Evolutionary conservation across 192 early-diverging fungal species (phyloP), one percentile per base, ranked within the genome.

Genomic region (Anaeromyces robustus): DNA sequence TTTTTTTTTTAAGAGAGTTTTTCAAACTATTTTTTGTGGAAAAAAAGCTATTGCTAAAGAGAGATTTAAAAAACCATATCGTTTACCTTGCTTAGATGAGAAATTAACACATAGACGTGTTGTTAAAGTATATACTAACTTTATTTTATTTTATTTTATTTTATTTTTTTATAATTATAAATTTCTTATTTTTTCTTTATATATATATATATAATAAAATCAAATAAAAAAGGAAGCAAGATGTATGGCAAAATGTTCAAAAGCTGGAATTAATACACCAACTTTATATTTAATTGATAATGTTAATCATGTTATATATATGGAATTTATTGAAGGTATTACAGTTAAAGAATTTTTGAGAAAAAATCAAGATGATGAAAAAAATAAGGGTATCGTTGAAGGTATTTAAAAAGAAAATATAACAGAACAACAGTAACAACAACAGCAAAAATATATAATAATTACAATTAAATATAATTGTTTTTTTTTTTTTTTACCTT

Each of bases 51-150:
- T 99, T 32, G 93, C 93, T 80, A 99, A 99, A 83, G 93, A 99
- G 85, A 90, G 98, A 29, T 98, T 97, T 86, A 89, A 88, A 37
- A 99, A 99, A 83, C 87, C 90, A 2, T 98, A 98, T 85, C 89
- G 98, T 30, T 96, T 96, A 81, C 96, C 96, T 3, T 89, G 89
- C 28, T 90, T 99, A 31, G 98, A 98, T 84, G 90, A 91, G 41
- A 93, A 94, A 68, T 81, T 96, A 29, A 97, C 95, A 0, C 82
- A 86, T 0, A 82, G 91, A 39, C 87, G 96, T 29, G 90, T 97
- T 31, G 85, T 92, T 26, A 94, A 94, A 81, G 87, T 52, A 52
- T n/a, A 41, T 41, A 7, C 4, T 14, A 41, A 41, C 32, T 7
- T 34, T 34, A 34, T 85, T 78, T 2, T 34, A n/a, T n/a, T n/a